phyloP scores from a whole-genome alignment of 1,139 yeast species.

The Diutina pseudorugosa region DNA sequence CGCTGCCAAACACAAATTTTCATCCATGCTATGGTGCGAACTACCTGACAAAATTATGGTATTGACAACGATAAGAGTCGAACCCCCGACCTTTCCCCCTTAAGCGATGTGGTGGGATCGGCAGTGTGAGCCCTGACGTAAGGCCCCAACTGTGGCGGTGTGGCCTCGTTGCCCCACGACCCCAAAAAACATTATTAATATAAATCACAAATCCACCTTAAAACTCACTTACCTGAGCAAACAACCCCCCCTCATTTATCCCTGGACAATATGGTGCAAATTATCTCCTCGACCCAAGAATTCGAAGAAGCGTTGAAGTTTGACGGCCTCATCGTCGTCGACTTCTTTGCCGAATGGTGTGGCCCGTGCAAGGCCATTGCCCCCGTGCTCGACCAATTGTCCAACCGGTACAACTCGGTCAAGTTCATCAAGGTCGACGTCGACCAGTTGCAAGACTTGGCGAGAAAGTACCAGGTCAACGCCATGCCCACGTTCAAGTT shows the following conservation, averaged over 20 bases:
- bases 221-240: too few relatives aligned
- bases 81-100: too few relatives aligned
- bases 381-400: slow-evolving; percentile 60
- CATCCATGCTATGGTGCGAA: neutral
- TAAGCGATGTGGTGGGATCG: too few relatives aligned
- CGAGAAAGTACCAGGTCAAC: slow-evolving; percentile 59
- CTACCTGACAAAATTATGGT: slow-evolving; percentile 19
- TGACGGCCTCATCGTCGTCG: slow-evolving; percentile 61
- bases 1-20: neutral
- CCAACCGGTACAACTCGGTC: slow-evolving; percentile 35
- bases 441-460: slow-evolving; percentile 64
- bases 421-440: slow-evolving; percentile 79
- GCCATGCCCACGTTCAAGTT: slow-evolving; percentile 87
- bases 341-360: slow-evolving; percentile 87
- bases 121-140: too few relatives aligned
- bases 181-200: too few relatives aligned
- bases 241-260: too few relatives aligned
- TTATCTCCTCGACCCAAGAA: slow-evolving; percentile 38
- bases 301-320: slow-evolving; percentile 46
- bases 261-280: slow-evolving; percentile 19
- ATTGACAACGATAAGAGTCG: too few relatives aligned
- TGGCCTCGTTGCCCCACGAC: too few relatives aligned
- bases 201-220: too few relatives aligned
- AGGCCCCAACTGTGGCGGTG: too few relatives aligned
- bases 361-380: slow-evolving; percentile 87